Evolutionary conservation across 169 alveolate genomes (phyloP).

Genomic region (Babesia bigemina): DNA sequence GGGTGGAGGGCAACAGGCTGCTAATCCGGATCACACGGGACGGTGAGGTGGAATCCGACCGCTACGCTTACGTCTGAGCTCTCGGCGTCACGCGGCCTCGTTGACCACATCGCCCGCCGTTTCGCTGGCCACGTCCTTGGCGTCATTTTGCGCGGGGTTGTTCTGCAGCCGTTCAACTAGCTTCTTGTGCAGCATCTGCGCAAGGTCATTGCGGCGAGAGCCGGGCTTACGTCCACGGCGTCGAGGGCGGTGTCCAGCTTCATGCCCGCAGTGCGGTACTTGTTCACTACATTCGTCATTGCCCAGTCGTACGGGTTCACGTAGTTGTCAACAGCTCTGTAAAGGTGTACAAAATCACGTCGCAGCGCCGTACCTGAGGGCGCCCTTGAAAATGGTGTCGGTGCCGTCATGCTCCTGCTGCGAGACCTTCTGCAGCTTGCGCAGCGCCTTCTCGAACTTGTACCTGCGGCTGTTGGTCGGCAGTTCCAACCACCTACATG

Average conservation of each 20-base stretch:
- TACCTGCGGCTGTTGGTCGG: slow-evolving; percentile 8
- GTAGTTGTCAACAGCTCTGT: slow-evolving; percentile 67
- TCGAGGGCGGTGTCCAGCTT: slow-evolving; percentile 41
- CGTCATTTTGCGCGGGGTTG: background rate
- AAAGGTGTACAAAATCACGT: background rate
- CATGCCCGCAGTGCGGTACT: slow-evolving; percentile 21
- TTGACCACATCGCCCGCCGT: background rate
- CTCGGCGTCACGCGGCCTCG: background rate
- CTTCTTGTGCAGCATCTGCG: slow-evolving; percentile 40
- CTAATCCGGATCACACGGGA: slow-evolving; percentile 13
- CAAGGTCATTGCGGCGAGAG: background rate
- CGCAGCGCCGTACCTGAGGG: slow-evolving; percentile 22
- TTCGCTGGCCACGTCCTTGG: background rate
- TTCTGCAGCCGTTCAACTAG: slow-evolving; percentile 60
- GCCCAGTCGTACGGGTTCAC: slow-evolving; percentile 67
- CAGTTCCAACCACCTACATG: slow-evolving; percentile 16
- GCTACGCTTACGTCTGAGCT: slow-evolving; percentile 38
- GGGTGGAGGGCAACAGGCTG: slow-evolving; percentile 34
- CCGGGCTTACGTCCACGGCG: slow-evolving; percentile 49
- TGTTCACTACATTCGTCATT: slow-evolving; percentile 21
- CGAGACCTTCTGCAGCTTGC: slow-evolving; percentile 24
- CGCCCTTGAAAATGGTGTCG: slow-evolving; percentile 55
- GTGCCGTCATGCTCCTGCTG: slow-evolving; percentile 8
- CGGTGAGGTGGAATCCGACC: slow-evolving; percentile 45
- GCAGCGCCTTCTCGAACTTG: slow-evolving; percentile 54